A percentile compares a stretch with the other conserved stretches of the same genome.
phyloP scores from a whole-genome alignment of 2,329 filamentous ascomycete species.

The Coniosporium tulheliwenetii region DNA sequence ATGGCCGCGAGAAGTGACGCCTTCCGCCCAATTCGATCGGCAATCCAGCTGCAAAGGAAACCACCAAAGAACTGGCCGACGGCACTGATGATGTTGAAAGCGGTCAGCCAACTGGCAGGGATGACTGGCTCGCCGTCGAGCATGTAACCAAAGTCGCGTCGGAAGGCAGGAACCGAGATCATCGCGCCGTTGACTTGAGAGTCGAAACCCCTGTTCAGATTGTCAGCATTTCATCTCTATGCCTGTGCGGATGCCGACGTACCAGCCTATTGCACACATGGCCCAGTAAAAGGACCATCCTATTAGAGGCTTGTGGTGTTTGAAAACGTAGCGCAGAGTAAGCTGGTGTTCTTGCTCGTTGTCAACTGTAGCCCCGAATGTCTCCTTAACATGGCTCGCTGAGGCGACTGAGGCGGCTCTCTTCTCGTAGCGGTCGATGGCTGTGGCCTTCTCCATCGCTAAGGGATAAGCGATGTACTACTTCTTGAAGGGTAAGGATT shows the following conservation, averaged over 20 bases:
- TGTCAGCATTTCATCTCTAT: too few relatives aligned
- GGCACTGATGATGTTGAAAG: slow-evolving; percentile 34
- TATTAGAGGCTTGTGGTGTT: slow-evolving; percentile 28
- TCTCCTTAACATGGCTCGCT: too few relatives aligned
- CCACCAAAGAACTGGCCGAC: slow-evolving; percentile 39
- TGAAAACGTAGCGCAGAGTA: slow-evolving; percentile 21
- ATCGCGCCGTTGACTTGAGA: slow-evolving; percentile 48
- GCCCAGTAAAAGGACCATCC: slow-evolving; percentile 39
- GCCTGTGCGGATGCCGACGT: slow-evolving; percentile 37
- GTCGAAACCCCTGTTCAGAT: slow-evolving; percentile 32
- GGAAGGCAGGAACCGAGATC: slow-evolving; percentile 43
- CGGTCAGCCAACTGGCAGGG: slow-evolving; percentile 22
- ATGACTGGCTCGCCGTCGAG: slow-evolving; percentile 25
- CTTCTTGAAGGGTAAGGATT: too few relatives aligned
- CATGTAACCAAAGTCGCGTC: slow-evolving; percentile 37
- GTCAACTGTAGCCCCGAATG: too few relatives aligned
- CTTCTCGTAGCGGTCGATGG: too few relatives aligned
- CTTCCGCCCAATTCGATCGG: slow-evolving; percentile 17
- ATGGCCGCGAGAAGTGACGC: neutral
- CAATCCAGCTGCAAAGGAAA: slow-evolving; percentile 24
- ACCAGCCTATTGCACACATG: slow-evolving; percentile 27
- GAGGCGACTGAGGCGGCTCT: too few relatives aligned
- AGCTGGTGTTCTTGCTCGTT: slow-evolving; percentile 17
- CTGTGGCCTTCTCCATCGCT: too few relatives aligned
- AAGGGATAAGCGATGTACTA: too few relatives aligned